Base-by-base conservation (phyloP, 2,329 filamentous ascomycete genomes). In the Colletotrichum falcatum region DNA sequence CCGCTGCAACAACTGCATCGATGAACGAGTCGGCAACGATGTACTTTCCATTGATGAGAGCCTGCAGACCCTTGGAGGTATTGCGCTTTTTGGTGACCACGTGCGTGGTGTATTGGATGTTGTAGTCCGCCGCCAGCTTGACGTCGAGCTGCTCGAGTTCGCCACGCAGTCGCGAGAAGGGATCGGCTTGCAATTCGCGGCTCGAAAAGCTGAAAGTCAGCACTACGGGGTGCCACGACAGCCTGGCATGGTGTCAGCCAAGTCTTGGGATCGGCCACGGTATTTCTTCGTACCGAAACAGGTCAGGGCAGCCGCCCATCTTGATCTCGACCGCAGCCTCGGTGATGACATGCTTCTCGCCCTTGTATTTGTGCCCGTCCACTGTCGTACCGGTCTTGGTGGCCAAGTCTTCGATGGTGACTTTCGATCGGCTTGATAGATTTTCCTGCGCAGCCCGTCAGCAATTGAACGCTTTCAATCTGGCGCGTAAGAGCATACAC, bases 51-150 rank as follows among this genome's bases (percentile, higher is more conserved):
- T 94, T 92, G 46, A 98, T 91, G 12, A 99, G 84, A 2, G 94
- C 95, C 77, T 97, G 94, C 2, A 99, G 85, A 0, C 93, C 94
- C 74, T 94, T 94, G 0, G 95, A 88, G 0, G 94, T 95, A 79
- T 98, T 99, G 58, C 96, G 88, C 81, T 97, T 98, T 79, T 90
- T 93, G 9, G 94, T 91, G 42, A 98, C 90, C 14, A 97, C 92
- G 79, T 98, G 95, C 0, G 95, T 97, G 0, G 95, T 98, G 35
- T 87, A 83, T 20, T 83, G 86, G 33, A 87, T 82, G 30, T 92
- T 83, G 79, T 94, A 98, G 5, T 94, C 91, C 53, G 88, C 85
- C 18, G 92, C 83, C 18, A 94, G 91, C 79, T 98, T 98, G 79
- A 98, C 91, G 77, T 97, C 96, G n/a, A 97, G 86, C 54, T 91